Conservation (phyloP, 176 grass and related monocot genomes). For the Dendrocalamus sinicus region DNA sequence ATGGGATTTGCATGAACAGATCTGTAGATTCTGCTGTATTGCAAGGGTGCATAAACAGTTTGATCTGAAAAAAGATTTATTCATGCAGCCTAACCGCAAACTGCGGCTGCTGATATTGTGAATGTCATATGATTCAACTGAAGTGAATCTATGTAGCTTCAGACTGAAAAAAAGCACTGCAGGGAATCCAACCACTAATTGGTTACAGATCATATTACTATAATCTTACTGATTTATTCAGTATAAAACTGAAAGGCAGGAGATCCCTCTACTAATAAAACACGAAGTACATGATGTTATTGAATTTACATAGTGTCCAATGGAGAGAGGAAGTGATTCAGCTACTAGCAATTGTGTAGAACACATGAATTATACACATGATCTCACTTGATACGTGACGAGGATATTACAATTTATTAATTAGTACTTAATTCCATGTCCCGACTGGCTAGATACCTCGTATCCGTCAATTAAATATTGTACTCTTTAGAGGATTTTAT, state of each 20-base stretch:
- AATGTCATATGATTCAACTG: background rate
- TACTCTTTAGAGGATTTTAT: no score
- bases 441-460: no score
- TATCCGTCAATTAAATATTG: no score
- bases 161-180: background rate
- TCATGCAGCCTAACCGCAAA: background rate
- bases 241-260: background rate
- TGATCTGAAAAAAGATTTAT: background rate
- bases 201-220: background rate
- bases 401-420: no score
- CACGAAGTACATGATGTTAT: background rate
- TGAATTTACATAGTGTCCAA: background rate
- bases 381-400: background rate
- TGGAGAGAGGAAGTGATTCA: background rate
- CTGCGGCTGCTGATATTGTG: background rate
- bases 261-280: background rate
- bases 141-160: background rate
- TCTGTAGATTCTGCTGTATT: slow-evolving; percentile 3
- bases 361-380: background rate
- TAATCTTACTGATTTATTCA: background rate
- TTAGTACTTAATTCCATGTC: no score
- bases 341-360: background rate
- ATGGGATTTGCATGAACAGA: slow-evolving; percentile 11
- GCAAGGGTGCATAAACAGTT: background rate
- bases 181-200: background rate